Percentiles rank a stretch among this genome's conserved stretches.
Conservation (phyloP, 768 basidiomycete species). For the Mrakia frigida region DNA sequence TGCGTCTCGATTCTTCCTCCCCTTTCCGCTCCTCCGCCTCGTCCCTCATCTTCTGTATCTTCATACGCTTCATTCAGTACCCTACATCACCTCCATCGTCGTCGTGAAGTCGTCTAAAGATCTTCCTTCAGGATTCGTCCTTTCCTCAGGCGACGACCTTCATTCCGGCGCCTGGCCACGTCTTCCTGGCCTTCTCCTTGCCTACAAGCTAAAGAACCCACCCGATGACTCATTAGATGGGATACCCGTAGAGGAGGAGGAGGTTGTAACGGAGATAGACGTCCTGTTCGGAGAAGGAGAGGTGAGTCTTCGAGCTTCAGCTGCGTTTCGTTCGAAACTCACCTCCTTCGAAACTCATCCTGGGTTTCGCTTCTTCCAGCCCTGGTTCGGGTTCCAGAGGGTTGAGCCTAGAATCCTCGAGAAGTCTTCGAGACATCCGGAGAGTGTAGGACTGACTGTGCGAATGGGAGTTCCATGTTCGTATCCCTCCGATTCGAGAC, state of each 20-base stretch:
- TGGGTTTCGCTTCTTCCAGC: slow-evolving; percentile 40
- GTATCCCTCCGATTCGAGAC: slow-evolving; percentile 1
- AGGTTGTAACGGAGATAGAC: slow-evolving; percentile 86
- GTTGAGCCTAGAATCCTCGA: slow-evolving; percentile 58
- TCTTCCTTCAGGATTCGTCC: not conserved
- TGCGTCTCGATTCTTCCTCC: not conserved
- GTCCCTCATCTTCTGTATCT: not conserved
- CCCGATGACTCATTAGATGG: not conserved
- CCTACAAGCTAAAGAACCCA: slow-evolving; percentile 20
- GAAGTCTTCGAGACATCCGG: slow-evolving; percentile 46
- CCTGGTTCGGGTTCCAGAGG: slow-evolving; percentile 82
- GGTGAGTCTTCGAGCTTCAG: not conserved
- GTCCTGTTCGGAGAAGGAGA: slow-evolving; percentile 73
- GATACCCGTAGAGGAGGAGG: slow-evolving; percentile 38
- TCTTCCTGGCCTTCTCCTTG: slow-evolving; percentile 6
- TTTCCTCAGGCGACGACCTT: slow-evolving; percentile 22
- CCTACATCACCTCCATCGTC: slow-evolving; percentile 67
- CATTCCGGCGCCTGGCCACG: slow-evolving; percentile 23
- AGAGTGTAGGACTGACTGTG: slow-evolving; percentile 61
- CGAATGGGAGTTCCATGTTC: slow-evolving; percentile 69
- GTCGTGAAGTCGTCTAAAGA: slow-evolving; percentile 47
- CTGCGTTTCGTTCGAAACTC: not conserved
- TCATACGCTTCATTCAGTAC: slow-evolving; percentile 54
- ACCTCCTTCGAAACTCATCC: not conserved
- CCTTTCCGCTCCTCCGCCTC: not conserved